Evolutionary conservation across 768 basidiomycete genomes (phyloP).

Genomic region (Tephrocybe rancida): DNA sequence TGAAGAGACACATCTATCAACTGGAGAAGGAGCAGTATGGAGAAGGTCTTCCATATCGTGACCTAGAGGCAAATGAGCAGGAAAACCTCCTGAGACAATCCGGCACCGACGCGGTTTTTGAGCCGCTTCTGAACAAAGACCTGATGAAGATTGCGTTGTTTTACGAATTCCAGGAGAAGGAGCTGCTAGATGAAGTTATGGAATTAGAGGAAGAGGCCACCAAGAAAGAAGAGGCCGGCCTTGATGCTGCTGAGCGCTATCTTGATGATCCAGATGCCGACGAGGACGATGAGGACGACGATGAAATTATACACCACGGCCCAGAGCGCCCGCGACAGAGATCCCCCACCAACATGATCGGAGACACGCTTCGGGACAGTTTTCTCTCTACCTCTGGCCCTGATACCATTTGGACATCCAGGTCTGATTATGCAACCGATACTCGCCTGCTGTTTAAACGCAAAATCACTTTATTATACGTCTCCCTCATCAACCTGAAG

Average conservation of each 20-base stretch:
- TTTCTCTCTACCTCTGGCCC: constrained; percentile 40
- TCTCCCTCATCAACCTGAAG: constrained; percentile 72
- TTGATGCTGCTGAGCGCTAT: constrained; percentile 52
- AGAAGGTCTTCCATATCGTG: constrained; percentile 38
- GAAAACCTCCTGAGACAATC: constrained; percentile 54
- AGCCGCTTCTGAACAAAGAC: constrained; percentile 79
- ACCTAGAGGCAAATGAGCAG: constrained; percentile 68
- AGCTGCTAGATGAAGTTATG: constrained; percentile 62
- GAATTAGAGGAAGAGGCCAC: constrained; percentile 59
- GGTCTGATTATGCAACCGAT: constrained; percentile 81
- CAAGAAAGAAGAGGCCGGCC: constrained; percentile 62
- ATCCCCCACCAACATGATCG: constrained; percentile 42
- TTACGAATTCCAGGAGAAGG: constrained; percentile 76
- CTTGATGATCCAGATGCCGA: constrained; percentile 63
- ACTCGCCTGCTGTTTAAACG: constrained; percentile 87
- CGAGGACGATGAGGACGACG: constrained; percentile 56
- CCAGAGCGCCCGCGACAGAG: constrained; percentile 40
- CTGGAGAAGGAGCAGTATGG: constrained; percentile 76
- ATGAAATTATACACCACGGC: constrained; percentile 41
- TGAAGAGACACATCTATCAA: constrained; percentile 86
- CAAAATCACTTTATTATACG: constrained; percentile 80
- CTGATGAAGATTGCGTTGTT: constrained; percentile 79
- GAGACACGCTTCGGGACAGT: constrained; percentile 51
- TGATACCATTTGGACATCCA: constrained; percentile 76
- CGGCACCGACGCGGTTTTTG: constrained; percentile 62